Base-by-base conservation (phyloP, 2,329 filamentous ascomycete species). In the Aspergillus sp. region DNA sequence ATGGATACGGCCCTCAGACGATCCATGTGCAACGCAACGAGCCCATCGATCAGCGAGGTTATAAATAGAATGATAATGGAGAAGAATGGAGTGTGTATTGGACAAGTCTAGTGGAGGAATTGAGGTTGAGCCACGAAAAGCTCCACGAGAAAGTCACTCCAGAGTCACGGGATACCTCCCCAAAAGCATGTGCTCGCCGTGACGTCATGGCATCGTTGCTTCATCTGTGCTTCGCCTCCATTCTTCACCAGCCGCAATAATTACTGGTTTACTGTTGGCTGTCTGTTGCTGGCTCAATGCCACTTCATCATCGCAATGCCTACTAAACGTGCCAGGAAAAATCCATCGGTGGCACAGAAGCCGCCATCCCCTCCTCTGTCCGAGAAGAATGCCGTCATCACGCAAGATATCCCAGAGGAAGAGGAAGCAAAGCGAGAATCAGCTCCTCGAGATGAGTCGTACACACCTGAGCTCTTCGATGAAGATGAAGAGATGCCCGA, bases 401-500 rank as follows among this genome's bases (percentile, higher is more conserved):
- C 59, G 13, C 48, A 61, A 32, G 51, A 51, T 9, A 19, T 36
- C 21, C 54, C 43, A 45, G 39, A 38, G 13, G 17, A 17, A 39
- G n/a, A 39, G 25, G 25, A 17, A 17, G 9, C 52, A 28, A 23
- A 25, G 21, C 15, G 36, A 38, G 30, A 39, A 49, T 25, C 23
- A 9, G 43, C 17, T 4, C 25, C 21, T 41, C 21, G 17, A 13
- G 23, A 6, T 12, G 23, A 41, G 28, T 38, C 23, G 10, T 28
- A 17, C 6, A 15, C 25, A 19, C 17, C 30, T 43, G 30, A 12
- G 23, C 12, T 63, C 0, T 43, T 62, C 5, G 70, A 67, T 6
- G 65, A 70, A 23, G 68, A 71, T 39, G 67, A 72, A 54, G 63
- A 68, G 9, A 62, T 64, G 23, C 59, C 65, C 0, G 64, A 67